Evolutionary conservation across 306 rosid genomes (phyloP).

Genomic region (Inga leiocalycina): DNA sequence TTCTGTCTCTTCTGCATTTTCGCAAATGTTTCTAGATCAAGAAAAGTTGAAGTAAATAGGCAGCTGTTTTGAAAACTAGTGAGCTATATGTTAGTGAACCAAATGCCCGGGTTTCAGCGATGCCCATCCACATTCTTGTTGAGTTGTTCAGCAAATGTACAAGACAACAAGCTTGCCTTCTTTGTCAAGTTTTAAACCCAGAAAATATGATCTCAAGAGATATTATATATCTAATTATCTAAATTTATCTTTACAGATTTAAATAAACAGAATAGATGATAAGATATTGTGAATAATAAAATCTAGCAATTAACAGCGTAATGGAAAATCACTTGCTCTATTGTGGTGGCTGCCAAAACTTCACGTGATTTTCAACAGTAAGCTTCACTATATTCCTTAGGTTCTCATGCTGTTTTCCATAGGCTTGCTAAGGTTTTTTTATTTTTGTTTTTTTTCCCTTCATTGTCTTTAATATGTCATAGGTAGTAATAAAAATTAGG

Average conservation of each 20-base stretch:
- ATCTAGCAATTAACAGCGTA: background rate
- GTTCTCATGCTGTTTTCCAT: background rate
- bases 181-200: background rate
- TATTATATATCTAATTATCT: background rate
- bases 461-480: background rate
- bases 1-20: background rate
- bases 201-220: background rate
- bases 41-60: background rate
- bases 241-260: background rate
- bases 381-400: background rate
- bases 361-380: background rate
- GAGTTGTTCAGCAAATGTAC: background rate
- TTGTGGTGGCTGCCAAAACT: background rate
- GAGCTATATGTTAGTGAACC: background rate
- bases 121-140: background rate
- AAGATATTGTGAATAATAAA: background rate
- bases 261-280: background rate
- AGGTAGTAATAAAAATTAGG: constrained; percentile 21
- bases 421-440: background rate
- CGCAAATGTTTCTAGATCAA: background rate
- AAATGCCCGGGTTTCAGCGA: background rate
- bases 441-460: background rate
- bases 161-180: background rate
- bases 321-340: background rate
- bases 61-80: background rate